phyloP scores from a whole-genome alignment of 129 eudicot species.

The Lactuca saligna region DNA sequence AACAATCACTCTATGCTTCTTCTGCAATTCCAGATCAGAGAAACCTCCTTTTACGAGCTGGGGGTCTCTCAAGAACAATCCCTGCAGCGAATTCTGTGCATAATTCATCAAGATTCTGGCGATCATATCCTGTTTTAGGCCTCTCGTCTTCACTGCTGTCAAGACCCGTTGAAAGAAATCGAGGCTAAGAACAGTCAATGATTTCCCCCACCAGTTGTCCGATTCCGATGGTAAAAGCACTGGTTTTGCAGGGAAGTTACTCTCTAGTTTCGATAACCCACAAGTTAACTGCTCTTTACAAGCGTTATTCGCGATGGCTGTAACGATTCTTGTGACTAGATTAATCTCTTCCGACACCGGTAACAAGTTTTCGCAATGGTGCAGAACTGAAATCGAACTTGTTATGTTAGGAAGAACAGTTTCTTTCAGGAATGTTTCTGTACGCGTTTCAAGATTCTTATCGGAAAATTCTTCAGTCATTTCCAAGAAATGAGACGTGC shows the following conservation, averaged over 20 bases:
- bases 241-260: slow-evolving; percentile 51
- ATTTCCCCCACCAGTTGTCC: slow-evolving; percentile 96
- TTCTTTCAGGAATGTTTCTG: slow-evolving; percentile 65
- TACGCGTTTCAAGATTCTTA: slow-evolving; percentile 59
- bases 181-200: slow-evolving; percentile 51
- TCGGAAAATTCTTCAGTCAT: slow-evolving; percentile 88
- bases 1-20: slow-evolving; percentile 68
- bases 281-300: slow-evolving; percentile 85
- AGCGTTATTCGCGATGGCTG: slow-evolving; percentile 78
- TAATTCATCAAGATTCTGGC: slow-evolving; percentile 76
- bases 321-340: slow-evolving; percentile 56
- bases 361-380: slow-evolving; percentile 64
- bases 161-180: slow-evolving; percentile 85
- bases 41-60: slow-evolving; percentile 51
- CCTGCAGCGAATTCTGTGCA: slow-evolving; percentile 82
- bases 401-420: slow-evolving; percentile 60
- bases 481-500: slow-evolving; percentile 73
- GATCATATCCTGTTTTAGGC: slow-evolving; percentile 83
- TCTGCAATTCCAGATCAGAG: slow-evolving; percentile 62
- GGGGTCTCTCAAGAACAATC: slow-evolving; percentile 57
- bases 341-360: slow-evolving; percentile 79
- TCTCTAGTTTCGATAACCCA: slow-evolving; percentile 76
- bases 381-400: slow-evolving; percentile 79
- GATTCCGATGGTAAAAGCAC: slow-evolving; percentile 35
- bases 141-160: slow-evolving; percentile 72